A percentile compares a stretch with the other conserved stretches of the same genome.
These are phyloP conservation scores for Leccinum obscurum DNA, from an alignment of 768 basidiomycete species.

Conservation along the genomic window DNA sequence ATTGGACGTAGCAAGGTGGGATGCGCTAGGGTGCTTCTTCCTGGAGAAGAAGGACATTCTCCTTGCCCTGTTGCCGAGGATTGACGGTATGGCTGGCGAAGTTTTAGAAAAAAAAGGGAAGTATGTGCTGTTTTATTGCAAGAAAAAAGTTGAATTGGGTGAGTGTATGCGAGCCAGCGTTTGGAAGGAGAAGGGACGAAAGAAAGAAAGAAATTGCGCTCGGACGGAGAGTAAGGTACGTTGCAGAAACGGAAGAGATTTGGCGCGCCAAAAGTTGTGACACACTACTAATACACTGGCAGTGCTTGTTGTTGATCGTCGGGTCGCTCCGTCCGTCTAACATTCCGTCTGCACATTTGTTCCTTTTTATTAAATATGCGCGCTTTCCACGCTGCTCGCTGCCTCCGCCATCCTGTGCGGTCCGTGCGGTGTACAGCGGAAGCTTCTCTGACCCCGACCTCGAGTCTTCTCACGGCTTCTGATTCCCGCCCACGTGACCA, in stretches of 20 bases:
- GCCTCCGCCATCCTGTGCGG: conserved; percentile 10
- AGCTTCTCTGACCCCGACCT: background rate
- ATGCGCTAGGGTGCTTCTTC: conserved; percentile 70
- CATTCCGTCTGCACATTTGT: background rate
- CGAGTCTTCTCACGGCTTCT: conserved; percentile 1
- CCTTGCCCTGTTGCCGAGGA: conserved; percentile 57
- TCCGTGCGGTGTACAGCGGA: conserved; percentile 14
- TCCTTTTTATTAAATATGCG: conserved; percentile 8
- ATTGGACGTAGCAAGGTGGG: conserved; percentile 42
- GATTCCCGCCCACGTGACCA: conserved; percentile 16
- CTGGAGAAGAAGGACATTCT: conserved; percentile 95
- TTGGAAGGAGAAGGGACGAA: conserved; percentile 8
- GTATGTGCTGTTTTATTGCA: conserved; percentile 14
- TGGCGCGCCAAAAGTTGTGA: conserved; percentile 16
- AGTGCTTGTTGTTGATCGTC: too few species aligned
- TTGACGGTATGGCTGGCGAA: conserved; percentile 64
- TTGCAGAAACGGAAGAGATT: conserved; percentile 20
- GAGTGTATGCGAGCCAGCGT: conserved; percentile 26
- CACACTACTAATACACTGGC: background rate
- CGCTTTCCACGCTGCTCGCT: conserved; percentile 6
- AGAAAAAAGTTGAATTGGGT: conserved; percentile 6
- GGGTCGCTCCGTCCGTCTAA: conserved; percentile 2
- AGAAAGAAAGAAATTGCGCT: conserved; percentile 11
- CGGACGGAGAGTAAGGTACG: conserved; percentile 9
- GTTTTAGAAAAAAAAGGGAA: conserved; percentile 14